phyloP scores from a whole-genome alignment of 352 stramenopile genomes.

The Phytophthora idaei region DNA sequence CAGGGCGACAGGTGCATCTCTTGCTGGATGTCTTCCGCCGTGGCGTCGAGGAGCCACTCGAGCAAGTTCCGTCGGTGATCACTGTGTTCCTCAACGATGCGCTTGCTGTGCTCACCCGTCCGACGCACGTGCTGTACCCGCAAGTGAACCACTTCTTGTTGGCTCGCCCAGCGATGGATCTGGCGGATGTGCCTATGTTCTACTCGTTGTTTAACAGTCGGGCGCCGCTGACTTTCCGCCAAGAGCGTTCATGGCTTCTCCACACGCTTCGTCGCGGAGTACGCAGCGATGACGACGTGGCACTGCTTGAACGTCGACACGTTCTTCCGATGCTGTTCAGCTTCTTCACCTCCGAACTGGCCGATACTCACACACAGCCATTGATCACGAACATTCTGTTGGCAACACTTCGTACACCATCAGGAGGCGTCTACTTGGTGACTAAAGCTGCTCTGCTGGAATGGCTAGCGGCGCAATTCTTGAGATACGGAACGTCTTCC shows the following conservation, averaged over 20 bases:
- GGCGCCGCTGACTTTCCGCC: slow-evolving; percentile 69
- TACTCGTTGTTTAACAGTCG: slow-evolving; percentile 88
- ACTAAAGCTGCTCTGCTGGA: slow-evolving; percentile 68
- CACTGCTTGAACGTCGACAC: slow-evolving; percentile 75
- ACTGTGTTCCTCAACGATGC: slow-evolving; percentile 86
- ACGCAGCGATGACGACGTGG: slow-evolving; percentile 66
- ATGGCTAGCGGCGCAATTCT: slow-evolving; percentile 58
- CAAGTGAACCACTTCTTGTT: slow-evolving; percentile 88
- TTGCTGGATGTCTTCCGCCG: slow-evolving; percentile 82
- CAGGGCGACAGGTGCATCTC: slow-evolving; percentile 76
- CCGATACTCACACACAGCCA: slow-evolving; percentile 77
- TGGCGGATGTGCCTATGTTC: slow-evolving; percentile 89
- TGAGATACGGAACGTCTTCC: slow-evolving; percentile 19
- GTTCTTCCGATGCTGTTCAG: slow-evolving; percentile 83
- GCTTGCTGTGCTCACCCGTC: slow-evolving; percentile 68
- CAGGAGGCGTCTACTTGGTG: slow-evolving; percentile 59
- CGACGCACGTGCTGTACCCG: slow-evolving; percentile 74
- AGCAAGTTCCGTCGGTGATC: slow-evolving; percentile 72
- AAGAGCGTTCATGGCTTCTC: slow-evolving; percentile 86
- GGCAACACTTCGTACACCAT: slow-evolving; percentile 49
- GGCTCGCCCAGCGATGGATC: slow-evolving; percentile 74
- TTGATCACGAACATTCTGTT: slow-evolving; percentile 71
- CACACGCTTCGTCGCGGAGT: slow-evolving; percentile 77
- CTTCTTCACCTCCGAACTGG: slow-evolving; percentile 79
- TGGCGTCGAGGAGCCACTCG: slow-evolving; percentile 53